Base-by-base conservation (phyloP, 345 rosid species). In the Rhodamnia argentea region DNA sequence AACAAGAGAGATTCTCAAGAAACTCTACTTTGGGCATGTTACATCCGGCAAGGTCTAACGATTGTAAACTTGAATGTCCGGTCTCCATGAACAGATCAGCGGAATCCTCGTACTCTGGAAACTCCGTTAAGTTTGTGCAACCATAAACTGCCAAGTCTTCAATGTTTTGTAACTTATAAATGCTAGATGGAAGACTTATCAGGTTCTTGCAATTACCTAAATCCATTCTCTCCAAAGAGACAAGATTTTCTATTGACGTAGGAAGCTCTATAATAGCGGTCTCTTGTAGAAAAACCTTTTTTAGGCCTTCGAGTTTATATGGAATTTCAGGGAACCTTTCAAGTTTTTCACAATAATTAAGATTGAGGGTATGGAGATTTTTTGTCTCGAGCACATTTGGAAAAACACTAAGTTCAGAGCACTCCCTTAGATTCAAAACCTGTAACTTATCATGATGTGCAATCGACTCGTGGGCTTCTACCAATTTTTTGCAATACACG, bases 231-330 rank as follows among this genome's bases (percentile, higher is more conserved):
- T 26, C 2, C 3, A 58, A 26, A 26, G 29, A 1, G 15, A 26
- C 62, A 58, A 26, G 62, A 24, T 26, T 26, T 58, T 58, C 29
- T 11, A 58, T 58, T 26, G 62, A 58, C 5, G 62, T 0, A 0
- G 29, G 62, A 0, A 58, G 29, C 12, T 26, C 29, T 58, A 4
- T 58, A 26, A 58, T 26, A 26, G 62, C 29, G 2, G 3, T 58
- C 29, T 12, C 27, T 58, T 10, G 0, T 58, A 58, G 26, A 0
- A 0, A 0, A 57, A 57, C 27, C 1, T 2, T 0, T 0, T 58
- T 0, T 0, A 11, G 3, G 3, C 7, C 29, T 58, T 11, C 15
- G 1, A 58, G 62, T 26, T 58, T 24, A 58, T 58, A 27, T 26
- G 62, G 29, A 58, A 58, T 26, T 24, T 26, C 15, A 11, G 62